phyloP scores from a whole-genome alignment of 75 land plant genomes.

The Selaginella moellendorffii region DNA sequence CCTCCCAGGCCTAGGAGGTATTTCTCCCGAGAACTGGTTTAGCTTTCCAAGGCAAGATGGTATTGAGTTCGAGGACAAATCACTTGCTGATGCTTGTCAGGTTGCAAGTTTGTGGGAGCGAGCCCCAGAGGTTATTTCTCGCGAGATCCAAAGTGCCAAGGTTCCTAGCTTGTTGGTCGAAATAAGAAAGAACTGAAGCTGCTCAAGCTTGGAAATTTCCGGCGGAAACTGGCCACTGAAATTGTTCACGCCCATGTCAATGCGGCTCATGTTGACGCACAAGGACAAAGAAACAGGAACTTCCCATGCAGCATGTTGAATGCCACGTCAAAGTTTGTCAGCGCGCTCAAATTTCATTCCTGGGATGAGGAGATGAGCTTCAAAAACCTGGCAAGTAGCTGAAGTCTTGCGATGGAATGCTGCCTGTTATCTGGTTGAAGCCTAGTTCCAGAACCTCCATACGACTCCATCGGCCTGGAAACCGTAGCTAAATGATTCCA shows the following conservation, averaged over 20 bases:
- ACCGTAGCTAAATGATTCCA: background rate
- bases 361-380: background rate
- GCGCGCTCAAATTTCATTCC: background rate
- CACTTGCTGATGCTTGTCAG: background rate
- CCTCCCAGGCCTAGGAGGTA: background rate
- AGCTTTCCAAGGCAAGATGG: background rate
- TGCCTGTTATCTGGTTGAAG: background rate
- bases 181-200: background rate
- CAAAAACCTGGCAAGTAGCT: background rate
- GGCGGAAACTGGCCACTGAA: background rate
- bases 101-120: background rate
- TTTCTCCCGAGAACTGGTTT: background rate
- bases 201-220: background rate
- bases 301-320: background rate
- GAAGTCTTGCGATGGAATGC: background rate
- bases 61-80: background rate
- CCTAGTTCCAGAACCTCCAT: background rate
- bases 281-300: background rate
- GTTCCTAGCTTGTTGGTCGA: background rate
- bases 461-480: too few relatives aligned
- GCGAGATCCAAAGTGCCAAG: background rate
- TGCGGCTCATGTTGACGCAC: background rate
- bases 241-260: background rate
- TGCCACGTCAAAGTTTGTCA: background rate
- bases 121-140: background rate